Conservation (phyloP, 345 rosid species). For the Syzygium jambos region DNA sequence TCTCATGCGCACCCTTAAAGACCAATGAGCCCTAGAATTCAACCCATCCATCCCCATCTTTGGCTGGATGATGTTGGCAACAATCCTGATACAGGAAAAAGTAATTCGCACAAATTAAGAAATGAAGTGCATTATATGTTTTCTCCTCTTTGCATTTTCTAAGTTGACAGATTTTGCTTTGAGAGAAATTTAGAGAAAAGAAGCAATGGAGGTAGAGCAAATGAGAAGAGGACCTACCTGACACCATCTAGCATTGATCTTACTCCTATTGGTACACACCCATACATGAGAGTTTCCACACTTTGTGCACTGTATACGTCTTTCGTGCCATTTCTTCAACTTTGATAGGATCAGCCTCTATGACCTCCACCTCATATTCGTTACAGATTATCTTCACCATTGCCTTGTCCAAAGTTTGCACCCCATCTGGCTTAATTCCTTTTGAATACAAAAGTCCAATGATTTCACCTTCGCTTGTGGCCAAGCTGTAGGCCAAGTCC, state of each 20-base stretch:
- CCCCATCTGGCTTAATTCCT: slow-evolving; percentile 96
- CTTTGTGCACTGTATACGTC: slow-evolving; percentile 88
- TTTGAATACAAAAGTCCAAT: slow-evolving; percentile 78
- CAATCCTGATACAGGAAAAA: slow-evolving; percentile 59
- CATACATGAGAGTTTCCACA: slow-evolving; percentile 90
- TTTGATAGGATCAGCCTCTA: slow-evolving; percentile 65
- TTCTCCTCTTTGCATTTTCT: neutral
- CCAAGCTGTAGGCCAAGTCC: slow-evolving; percentile 81
- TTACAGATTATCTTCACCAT: slow-evolving; percentile 93
- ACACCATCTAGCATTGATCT: slow-evolving; percentile 96
- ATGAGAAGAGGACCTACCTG: slow-evolving; percentile 39
- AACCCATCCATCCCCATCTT: slow-evolving; percentile 99
- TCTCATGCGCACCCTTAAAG: too few relatives aligned
- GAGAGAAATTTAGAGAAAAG: neutral
- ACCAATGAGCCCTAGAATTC: slow-evolving; percentile 88
- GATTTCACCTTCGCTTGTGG: slow-evolving; percentile 80
- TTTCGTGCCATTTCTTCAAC: slow-evolving; percentile 91
- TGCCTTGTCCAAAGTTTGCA: slow-evolving; percentile 82
- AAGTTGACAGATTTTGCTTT: neutral
- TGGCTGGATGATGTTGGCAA: slow-evolving; percentile 92
- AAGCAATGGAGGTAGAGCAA: neutral
- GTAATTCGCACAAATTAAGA: neutral
- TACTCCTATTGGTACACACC: slow-evolving; percentile 83
- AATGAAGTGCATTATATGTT: neutral
- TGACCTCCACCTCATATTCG: slow-evolving; percentile 78